Evolutionary conservation across 306 rosid species (phyloP).

Genomic region (Ormosia emarginata): DNA sequence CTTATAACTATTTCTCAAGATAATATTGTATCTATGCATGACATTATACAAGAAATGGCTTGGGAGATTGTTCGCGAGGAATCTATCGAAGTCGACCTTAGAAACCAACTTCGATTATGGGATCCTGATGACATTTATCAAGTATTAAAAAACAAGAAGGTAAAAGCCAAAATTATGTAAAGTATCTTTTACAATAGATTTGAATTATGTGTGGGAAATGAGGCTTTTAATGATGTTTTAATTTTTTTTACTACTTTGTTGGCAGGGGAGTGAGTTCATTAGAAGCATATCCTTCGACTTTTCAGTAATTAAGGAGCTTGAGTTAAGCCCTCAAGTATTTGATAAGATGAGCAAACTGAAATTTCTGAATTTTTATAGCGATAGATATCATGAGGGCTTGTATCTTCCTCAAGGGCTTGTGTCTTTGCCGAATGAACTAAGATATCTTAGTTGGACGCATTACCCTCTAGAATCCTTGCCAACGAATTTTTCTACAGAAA

Average conservation of each 20-base stretch:
- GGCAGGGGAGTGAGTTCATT: conserved; percentile 18
- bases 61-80: background rate
- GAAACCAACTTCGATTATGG: background rate
- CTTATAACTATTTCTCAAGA: background rate
- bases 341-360: conserved; percentile 1
- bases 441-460: background rate
- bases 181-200: background rate
- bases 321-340: background rate
- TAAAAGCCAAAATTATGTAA: background rate
- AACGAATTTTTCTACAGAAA: background rate
- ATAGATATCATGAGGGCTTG: background rate
- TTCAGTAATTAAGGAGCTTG: background rate
- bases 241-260: background rate
- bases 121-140: background rate
- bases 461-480: conserved; percentile 22
- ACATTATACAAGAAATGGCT: background rate
- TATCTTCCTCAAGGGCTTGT: background rate
- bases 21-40: background rate
- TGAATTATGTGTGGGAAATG: background rate
- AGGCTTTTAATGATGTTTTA: background rate
- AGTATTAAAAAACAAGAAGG: background rate
- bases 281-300: background rate
- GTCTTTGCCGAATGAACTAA: background rate
- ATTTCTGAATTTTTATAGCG: background rate
- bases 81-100: background rate